Evolutionary conservation across 495 filamentous ascomycete species (phyloP), one percentile per base, ranked within the genome.

Genomic region (Trichoderma virens): DNA sequence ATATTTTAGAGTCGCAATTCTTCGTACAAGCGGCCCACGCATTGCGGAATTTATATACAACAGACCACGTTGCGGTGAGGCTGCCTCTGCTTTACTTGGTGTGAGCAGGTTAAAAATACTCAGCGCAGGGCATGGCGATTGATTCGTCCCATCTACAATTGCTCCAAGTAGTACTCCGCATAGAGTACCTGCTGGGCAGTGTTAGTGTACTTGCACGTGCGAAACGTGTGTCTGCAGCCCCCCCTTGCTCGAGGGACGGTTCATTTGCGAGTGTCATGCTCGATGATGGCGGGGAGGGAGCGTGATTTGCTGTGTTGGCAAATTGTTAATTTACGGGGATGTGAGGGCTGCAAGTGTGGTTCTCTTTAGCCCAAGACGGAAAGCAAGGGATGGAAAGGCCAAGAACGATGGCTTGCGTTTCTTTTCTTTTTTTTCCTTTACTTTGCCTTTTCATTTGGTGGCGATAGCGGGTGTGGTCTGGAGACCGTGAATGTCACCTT

Each of bases 271-370:
- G 25, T 18, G 11, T 56, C 51, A 30, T 56, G 51, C 51, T 30
- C 27, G 51, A 27, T 11, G 20, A 56, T 30, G 51, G 51, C 51
- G 23, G 51, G 47, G 51, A 18, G 27, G 6, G 8, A 56, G 51
- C 7, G 51, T 56, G 51, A 56, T 56, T 56, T 30, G 51, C 51
- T 56, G 25, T 8, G 18, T 27, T n/a, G 51, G 51, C 51, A 56
- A 56, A 56, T 56, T 56, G 25, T 30, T 56, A 56, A 56, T 56
- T 56, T 56, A 56, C 51, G 51, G 51, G 11, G 51, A 56, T 11
- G 9, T 13, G 25, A 16, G 5, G 11, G 43, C 43, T 47, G 43
- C 43, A 9, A 47, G 43, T 47, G 18, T 20, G 43, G 43, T 20
- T 5, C 6, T 35, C 6, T 0, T 7, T 7, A 13, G 34, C 34